A percentile compares a stretch with the other conserved stretches of the same genome.
Evolutionary conservation across 2,329 filamentous ascomycete species (phyloP).

Genomic region (Thielaviopsis punctulata): DNA sequence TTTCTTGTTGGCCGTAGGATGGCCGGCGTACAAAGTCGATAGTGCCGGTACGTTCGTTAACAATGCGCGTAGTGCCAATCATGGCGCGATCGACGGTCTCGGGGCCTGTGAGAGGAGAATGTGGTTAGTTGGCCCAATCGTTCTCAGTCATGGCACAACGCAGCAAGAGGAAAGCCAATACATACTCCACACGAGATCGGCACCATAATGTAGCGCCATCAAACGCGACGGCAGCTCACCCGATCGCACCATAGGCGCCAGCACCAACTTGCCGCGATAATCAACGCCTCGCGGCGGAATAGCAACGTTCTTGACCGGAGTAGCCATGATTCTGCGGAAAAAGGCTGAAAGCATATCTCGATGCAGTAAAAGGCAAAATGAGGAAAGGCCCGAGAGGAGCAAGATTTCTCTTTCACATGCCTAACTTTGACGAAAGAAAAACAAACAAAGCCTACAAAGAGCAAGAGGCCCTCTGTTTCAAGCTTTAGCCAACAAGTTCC

Average conservation of each 20-base stretch:
- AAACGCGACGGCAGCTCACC: slow-evolving; percentile 85
- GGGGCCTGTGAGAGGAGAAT: slow-evolving; percentile 38
- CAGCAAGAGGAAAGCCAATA: too few relatives aligned
- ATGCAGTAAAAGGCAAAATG: background rate
- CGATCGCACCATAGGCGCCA: slow-evolving; percentile 96
- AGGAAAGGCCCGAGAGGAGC: slow-evolving; percentile 1
- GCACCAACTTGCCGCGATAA: slow-evolving; percentile 82
- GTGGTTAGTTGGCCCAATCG: background rate
- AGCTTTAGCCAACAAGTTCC: background rate
- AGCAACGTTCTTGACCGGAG: slow-evolving; percentile 49
- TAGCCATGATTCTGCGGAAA: slow-evolving; percentile 36
- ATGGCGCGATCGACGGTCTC: slow-evolving; percentile 88
- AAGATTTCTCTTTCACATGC: background rate
- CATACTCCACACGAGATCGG: slow-evolving; percentile 85
- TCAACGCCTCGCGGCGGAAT: slow-evolving; percentile 82
- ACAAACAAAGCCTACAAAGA: background rate
- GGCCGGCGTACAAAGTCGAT: slow-evolving; percentile 71
- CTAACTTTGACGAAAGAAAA: background rate
- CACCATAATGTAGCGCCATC: slow-evolving; percentile 81
- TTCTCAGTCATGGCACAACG: too few relatives aligned
- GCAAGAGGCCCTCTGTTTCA: background rate
- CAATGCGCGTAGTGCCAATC: slow-evolving; percentile 65
- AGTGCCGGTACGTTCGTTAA: slow-evolving; percentile 60
- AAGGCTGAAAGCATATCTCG: slow-evolving; percentile 10
- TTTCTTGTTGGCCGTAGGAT: slow-evolving; percentile 47